Evolutionary conservation across 768 basidiomycete species (phyloP).

Genomic region (Strobilomyces echinocephalus): DNA sequence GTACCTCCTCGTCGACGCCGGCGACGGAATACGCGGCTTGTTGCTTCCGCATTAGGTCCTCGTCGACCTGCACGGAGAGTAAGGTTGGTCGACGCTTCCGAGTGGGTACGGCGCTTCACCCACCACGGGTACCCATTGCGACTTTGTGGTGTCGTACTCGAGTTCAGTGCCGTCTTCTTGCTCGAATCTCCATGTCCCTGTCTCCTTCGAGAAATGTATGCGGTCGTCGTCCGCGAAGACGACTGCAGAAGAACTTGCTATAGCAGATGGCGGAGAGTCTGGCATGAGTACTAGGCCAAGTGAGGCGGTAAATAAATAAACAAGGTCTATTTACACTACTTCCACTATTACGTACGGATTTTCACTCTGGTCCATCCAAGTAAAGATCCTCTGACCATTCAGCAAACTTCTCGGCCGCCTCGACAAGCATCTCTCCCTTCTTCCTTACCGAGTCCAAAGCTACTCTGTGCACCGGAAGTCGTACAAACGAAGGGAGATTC

Average conservation of each 20-base stretch:
- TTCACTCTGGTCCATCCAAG: constrained; percentile 5
- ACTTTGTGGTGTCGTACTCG: constrained; percentile 78
- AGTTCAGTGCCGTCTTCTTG: constrained; percentile 86
- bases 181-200: constrained; percentile 84
- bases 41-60: constrained; percentile 80
- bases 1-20: constrained; percentile 92
- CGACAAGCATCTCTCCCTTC: constrained; percentile 18
- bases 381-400: constrained; percentile 25
- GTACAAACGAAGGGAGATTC: constrained; percentile 13
- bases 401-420: constrained; percentile 18
- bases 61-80: constrained; percentile 60
- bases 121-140: constrained; percentile 82
- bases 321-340: constrained; percentile 35
- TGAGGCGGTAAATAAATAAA: neutral
- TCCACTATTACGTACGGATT: constrained; percentile 29
- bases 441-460: constrained; percentile 17
- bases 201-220: constrained; percentile 71
- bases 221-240: constrained; percentile 76
- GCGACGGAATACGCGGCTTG: constrained; percentile 92
- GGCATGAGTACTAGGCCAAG: constrained; percentile 10
- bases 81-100: neutral
- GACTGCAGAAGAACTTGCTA: constrained; percentile 50
- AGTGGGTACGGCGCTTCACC: constrained; percentile 26
- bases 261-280: constrained; percentile 40
- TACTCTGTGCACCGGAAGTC: constrained; percentile 23